Evolutionary conservation across 2,329 filamentous ascomycete species (phyloP), one percentile per base, ranked within the genome.

Genomic region (Fusarium miscanthi): DNA sequence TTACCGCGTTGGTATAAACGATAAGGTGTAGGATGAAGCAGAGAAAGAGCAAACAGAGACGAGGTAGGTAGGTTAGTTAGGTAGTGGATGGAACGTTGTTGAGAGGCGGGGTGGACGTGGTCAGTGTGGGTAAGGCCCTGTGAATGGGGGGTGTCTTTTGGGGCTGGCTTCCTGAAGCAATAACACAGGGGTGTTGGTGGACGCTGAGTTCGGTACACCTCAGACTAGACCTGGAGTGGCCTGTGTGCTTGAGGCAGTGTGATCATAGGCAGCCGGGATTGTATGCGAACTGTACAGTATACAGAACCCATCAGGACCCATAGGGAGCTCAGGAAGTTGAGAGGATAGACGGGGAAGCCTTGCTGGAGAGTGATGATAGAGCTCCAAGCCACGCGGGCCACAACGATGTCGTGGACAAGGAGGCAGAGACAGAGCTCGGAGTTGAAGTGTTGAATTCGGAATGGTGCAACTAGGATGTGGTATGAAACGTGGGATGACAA

Each of bases 51-150:
- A 74, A 76, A 76, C 74, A 76, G 65, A 64, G 58, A 76, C 76
- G 73, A 70, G 23, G 49, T 53, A 67, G 74, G 76, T 59, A 70
- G 52, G 52, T 43, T 48, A 70, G 31, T 19, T 52, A 67, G 74
- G 77, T 59, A 52, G 54, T 69, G 66, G 76, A 79, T 76, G 77
- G 75, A 70, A 74, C 78, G 74, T 78, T 78, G 78, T 77, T 76
- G 76, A 75, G 76, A 78, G 76, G 76, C 76, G 76, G 76, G 76
- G 77, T 79, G 76, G 73, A 76, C 69, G 75, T 70, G 76, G 71
- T 66, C 74, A 73, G 74, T 74, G 75, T 78, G 76, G 74, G 71
- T 73, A 77, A 66, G 74, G 76, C 72, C 60, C 58, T 66, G 72
- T 66, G 63, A 70, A 59, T 53, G 70, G 67, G 70, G 71, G 63